A percentile compares a stretch with the other conserved stretches of the same genome.
Conservation (phyloP, 768 basidiomycete genomes). For the Leccinum rimulosum region DNA sequence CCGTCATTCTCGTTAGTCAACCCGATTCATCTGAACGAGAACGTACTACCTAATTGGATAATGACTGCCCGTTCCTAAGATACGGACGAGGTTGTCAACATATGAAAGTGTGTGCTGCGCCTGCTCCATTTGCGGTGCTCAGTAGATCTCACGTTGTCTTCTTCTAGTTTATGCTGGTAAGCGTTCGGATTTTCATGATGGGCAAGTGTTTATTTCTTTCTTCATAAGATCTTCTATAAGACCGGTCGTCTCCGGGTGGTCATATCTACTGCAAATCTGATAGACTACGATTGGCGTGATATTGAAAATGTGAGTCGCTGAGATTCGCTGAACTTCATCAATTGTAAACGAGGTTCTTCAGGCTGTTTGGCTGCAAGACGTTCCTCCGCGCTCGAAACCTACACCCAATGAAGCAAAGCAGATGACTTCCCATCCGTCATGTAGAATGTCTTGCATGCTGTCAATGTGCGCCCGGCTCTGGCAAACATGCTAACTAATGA, state of each 20-base stretch:
- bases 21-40: conserved; percentile 57
- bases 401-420: conserved; percentile 29
- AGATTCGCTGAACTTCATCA: background rate
- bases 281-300: conserved; percentile 79
- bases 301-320: conserved; percentile 75
- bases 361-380: conserved; percentile 86
- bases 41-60: conserved; percentile 71
- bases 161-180: conserved; percentile 70
- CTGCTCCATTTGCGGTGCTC: background rate
- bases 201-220: background rate
- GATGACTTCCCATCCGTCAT: conserved; percentile 61
- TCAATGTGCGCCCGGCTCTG: conserved; percentile 66
- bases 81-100: conserved; percentile 69
- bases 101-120: conserved; percentile 56
- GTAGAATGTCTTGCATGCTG: conserved; percentile 51
- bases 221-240: conserved; percentile 77
- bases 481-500: conserved; percentile 51
- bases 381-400: conserved; percentile 48
- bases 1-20: conserved; percentile 75
- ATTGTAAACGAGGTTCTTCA: conserved; percentile 28
- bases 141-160: background rate
- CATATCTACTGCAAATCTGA: conserved; percentile 84
- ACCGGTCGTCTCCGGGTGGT: conserved; percentile 77
- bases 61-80: conserved; percentile 60
- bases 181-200: background rate